Evolutionary conservation across 2,329 filamentous ascomycete genomes (phyloP), one percentile per base, ranked within the genome.

Genomic region (Raffaelea albimanens): DNA sequence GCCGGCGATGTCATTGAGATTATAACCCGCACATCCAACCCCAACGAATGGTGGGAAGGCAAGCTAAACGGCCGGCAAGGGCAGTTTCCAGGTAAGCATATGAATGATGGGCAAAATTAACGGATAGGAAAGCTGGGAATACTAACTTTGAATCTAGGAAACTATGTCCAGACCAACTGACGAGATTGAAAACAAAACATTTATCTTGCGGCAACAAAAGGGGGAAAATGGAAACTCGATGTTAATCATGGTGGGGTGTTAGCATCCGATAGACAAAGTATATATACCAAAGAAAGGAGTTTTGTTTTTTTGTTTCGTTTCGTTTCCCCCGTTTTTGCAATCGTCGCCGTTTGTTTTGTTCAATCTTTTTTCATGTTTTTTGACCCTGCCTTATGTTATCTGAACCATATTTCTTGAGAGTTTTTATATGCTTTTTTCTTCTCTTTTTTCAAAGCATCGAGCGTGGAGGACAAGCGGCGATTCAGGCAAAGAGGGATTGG

Each of bases 41-140:
- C 87, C 45, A 97, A 98, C 57, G 93, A 98, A 66, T 98, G 93
- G 93, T 98, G 93, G 93, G 83, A 76, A 9, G 93, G 93, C 34
- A 86, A 80, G 61, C 62, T 95, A 46, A 74, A 84, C 50, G 88
- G 85, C 43, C 84, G 83, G 67, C 72, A 86, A 60, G 93, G 93
- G 22, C 91, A 97, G 61, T 98, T 98, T 64, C 93, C 93, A 68
- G 93, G 93, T 95, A 73, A 62, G 80, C 64, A 22, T 4, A 29
- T 7, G 13, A 29, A 13, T 29, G 25, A 29, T 29, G 7, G 20
- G 40, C 21, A 16, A 40, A 3, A 18, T 11, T 19, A 21, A 2
- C 21, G 19, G 2, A 18, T 8, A 34, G 11, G 9, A 11, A 13
- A n/a, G 14, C 9, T 29, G 5, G 13, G 10, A 16, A 40, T 10